A percentile compares a stretch with the other conserved stretches of the same genome.
phyloP scores from a whole-genome alignment of 2,329 filamentous ascomycete species.

The Nannizzia gypsea region DNA sequence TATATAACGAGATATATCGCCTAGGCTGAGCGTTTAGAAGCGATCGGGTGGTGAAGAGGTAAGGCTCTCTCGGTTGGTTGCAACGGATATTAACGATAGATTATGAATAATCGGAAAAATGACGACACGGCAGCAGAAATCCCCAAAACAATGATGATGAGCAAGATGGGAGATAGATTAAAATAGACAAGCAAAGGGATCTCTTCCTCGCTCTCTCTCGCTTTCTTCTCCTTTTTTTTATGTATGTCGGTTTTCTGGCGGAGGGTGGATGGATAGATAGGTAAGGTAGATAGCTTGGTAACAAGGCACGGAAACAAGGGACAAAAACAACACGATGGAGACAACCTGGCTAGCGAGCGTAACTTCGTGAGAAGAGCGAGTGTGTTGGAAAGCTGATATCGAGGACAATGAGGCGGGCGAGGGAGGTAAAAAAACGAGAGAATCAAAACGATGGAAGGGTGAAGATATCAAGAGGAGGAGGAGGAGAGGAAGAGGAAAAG shows the following conservation, averaged over 20 bases:
- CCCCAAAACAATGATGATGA: background rate
- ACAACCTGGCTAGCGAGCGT: constrained; percentile 29
- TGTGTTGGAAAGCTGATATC: constrained; percentile 14
- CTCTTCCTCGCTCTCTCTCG: background rate
- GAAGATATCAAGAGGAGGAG: constrained; percentile 16
- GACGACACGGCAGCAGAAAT: background rate
- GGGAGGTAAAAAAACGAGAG: constrained; percentile 2
- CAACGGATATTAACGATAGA: constrained; percentile 1
- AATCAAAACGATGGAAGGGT: background rate
- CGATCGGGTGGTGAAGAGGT: background rate
- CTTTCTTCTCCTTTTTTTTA: background rate
- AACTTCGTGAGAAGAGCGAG: constrained; percentile 28
- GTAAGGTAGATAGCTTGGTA: constrained; percentile 19
- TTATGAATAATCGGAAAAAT: background rate
- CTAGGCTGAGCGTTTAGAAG: background rate
- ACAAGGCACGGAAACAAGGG: constrained; percentile 11
- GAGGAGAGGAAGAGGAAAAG: constrained; percentile 6
- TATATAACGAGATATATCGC: background rate
- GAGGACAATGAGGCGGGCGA: no score
- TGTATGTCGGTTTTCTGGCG: no score
- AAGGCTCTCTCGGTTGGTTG: background rate
- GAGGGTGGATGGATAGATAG: no score
- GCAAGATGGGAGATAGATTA: background rate
- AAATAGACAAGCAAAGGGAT: constrained; percentile 3
- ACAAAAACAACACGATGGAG: constrained; percentile 9